phyloP scores from a whole-genome alignment of 1,139 yeast species.

The Barnettozyma hawaiiensis region DNA sequence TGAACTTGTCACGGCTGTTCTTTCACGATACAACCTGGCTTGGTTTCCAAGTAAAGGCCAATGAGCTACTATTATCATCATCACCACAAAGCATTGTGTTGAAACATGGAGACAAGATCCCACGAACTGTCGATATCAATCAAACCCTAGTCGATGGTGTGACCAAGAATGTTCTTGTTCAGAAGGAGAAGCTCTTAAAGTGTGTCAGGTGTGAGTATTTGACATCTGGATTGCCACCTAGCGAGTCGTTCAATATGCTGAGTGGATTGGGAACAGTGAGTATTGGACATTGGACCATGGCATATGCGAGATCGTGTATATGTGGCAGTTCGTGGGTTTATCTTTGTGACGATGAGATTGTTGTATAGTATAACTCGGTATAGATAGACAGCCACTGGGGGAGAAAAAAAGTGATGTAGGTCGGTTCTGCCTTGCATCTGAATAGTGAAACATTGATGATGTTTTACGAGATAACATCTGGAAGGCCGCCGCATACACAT shows the following conservation, averaged over 20 bases:
- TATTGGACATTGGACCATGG: constrained; percentile 61
- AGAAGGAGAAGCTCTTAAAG: constrained; percentile 20
- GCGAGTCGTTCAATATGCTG: constrained; percentile 19
- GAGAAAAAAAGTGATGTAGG: not conserved
- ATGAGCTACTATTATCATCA: no score
- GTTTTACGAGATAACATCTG: no score
- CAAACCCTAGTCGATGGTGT: constrained; percentile 37
- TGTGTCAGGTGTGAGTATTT: constrained; percentile 25
- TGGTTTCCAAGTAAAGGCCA: constrained; percentile 37
- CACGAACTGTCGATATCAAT: constrained; percentile 17
- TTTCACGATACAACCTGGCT: constrained; percentile 74
- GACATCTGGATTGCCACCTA: constrained; percentile 35
- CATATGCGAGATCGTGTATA: constrained; percentile 69
- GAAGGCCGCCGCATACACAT: no score
- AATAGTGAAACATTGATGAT: no score
- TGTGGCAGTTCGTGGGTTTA: constrained; percentile 76
- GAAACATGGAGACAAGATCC: constrained; percentile 8
- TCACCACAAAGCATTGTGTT: constrained; percentile 10
- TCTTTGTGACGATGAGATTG: constrained; percentile 11
- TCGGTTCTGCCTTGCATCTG: not conserved
- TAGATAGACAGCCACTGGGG: no score
- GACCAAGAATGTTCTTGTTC: constrained; percentile 34
- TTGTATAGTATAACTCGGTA: no score
- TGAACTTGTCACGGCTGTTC: constrained; percentile 45
- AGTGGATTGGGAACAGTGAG: constrained; percentile 27